These are phyloP conservation scores for Rhizopus microsporus DNA, from an alignment of 371 early-diverging fungal genomes.

Conservation along the genomic window DNA sequence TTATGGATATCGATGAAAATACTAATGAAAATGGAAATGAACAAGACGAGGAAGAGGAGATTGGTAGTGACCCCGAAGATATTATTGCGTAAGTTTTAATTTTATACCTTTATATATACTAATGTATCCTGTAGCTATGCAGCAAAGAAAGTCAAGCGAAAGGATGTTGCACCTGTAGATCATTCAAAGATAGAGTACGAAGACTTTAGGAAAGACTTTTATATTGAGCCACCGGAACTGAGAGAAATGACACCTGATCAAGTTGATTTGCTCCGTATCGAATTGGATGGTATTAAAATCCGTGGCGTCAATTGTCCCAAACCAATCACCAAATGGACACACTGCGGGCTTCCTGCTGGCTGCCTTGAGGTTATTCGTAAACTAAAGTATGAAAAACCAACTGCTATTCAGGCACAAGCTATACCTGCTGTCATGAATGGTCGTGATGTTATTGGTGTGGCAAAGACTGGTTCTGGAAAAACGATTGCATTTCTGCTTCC, in stretches of 20 bases:
- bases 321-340: conserved; percentile 94
- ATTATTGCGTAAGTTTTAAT: conserved; percentile 66
- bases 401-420: conserved; percentile 97
- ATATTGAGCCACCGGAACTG: conserved; percentile 93
- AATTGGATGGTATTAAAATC: conserved; percentile 94
- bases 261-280: conserved; percentile 79
- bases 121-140: conserved; percentile 55
- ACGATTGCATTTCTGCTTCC: conserved; percentile 96
- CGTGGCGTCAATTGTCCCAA: conserved; percentile 88
- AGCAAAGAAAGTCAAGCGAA: conserved; percentile 83
- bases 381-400: conserved; percentile 86
- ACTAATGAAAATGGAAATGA: conserved; percentile 9
- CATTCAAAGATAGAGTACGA: conserved; percentile 87
- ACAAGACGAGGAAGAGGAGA: conserved; percentile 46
- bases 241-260: conserved; percentile 81
- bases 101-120: conserved; percentile 4
- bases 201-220: conserved; percentile 93
- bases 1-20: conserved; percentile 20
- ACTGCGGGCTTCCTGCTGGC: conserved; percentile 85
- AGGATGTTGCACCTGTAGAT: conserved; percentile 90
- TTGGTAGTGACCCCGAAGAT: conserved; percentile 71
- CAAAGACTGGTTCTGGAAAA: conserved; percentile 99
- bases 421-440: conserved; percentile 98
- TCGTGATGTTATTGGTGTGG: conserved; percentile 97
- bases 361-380: conserved; percentile 77